These are phyloP conservation scores for Fraxinus platypoda DNA, from an alignment of 305 asterid genomes.

Conservation along the genomic window DNA sequence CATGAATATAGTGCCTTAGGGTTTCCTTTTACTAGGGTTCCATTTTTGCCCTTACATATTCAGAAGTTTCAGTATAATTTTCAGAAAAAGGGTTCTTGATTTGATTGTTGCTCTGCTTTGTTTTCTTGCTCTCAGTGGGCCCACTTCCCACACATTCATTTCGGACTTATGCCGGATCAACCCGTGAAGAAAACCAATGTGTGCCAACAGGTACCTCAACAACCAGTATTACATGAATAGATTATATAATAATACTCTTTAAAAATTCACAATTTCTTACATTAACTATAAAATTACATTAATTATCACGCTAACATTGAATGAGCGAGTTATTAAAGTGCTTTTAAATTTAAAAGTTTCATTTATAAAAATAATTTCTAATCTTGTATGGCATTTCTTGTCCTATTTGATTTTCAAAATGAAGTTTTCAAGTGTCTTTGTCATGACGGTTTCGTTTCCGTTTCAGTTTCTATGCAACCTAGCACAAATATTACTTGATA, in stretches of 20 bases:
- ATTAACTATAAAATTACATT: no score
- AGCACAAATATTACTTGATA: background rate
- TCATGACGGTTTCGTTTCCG: background rate
- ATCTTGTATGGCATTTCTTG: background rate
- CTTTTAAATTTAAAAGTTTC: no score
- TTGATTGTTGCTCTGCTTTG: slow-evolving; percentile 22
- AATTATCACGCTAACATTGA: background rate
- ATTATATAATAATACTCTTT: background rate
- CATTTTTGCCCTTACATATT: background rate
- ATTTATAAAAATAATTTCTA: no score
- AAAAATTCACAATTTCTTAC: background rate
- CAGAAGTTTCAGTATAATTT: background rate
- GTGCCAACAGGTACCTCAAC: slow-evolving; percentile 74
- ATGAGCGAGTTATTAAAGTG: background rate
- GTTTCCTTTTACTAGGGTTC: background rate
- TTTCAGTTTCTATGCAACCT: background rate
- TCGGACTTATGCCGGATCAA: slow-evolving; percentile 95
- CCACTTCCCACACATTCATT: slow-evolving; percentile 98
- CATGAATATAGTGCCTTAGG: slow-evolving; percentile 13
- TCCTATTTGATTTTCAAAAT: background rate
- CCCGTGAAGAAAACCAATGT: slow-evolving; percentile 94
- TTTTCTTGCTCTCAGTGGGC: slow-evolving; percentile 73
- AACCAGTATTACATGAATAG: background rate
- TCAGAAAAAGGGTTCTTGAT: background rate
- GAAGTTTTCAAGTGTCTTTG: background rate